Evolutionary conservation across 106 monocot genomes (phyloP).

Genomic region (Acorus gramineus): DNA sequence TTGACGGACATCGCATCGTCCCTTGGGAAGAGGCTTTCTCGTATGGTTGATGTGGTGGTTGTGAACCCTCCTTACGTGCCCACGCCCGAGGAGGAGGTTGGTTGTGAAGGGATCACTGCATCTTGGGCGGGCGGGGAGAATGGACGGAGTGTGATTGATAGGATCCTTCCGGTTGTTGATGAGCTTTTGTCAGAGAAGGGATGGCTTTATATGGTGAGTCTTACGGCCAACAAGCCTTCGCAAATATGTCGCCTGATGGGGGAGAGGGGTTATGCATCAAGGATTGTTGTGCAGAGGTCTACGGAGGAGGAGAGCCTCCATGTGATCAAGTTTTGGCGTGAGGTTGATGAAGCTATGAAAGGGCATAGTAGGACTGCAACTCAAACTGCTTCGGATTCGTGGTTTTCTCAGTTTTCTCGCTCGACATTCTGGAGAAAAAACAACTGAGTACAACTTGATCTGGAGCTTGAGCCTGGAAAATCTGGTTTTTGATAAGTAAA

Average conservation of each 20-base stretch:
- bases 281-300: conserved; percentile 78
- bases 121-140: conserved; percentile 95
- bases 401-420: conserved; percentile 20
- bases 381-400: conserved; percentile 7
- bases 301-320: conserved; percentile 94
- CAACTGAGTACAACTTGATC: too few species aligned
- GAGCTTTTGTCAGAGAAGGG: conserved; percentile 74
- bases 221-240: conserved; percentile 67
- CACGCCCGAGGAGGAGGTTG: conserved; percentile 83
- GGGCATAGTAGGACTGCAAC: not conserved
- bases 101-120: conserved; percentile 54
- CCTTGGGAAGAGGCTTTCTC: conserved; percentile 44
- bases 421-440: conserved; percentile 14
- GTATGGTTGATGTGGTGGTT: conserved; percentile 80
- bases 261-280: conserved; percentile 64
- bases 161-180: conserved; percentile 63
- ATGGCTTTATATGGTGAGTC: conserved; percentile 85
- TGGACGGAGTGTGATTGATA: conserved; percentile 76
- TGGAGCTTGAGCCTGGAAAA: too few species aligned
- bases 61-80: conserved; percentile 98
- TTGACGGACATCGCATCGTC: conserved; percentile 62
- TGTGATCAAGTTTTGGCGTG: conserved; percentile 82
- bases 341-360: not conserved
- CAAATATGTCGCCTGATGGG: conserved; percentile 75
- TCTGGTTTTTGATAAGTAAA: too few species aligned